Conservation (phyloP, 148 eudicot species). For the Rhododendron williamsianum region DNA sequence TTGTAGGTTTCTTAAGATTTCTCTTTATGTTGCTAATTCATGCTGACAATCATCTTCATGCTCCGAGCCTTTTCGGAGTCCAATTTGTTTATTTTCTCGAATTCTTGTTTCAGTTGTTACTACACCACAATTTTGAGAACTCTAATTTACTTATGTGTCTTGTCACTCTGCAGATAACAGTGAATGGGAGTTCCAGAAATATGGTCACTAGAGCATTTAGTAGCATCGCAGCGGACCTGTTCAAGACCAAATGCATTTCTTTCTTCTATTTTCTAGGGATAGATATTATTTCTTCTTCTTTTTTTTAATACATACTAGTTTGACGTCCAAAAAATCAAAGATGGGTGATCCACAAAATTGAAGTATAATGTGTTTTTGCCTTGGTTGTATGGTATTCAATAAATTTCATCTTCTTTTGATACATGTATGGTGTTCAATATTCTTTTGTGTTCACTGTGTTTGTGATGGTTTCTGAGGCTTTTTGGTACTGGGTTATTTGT, state of each 20-base stretch:
- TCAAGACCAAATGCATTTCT: neutral
- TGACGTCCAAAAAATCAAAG: too few relatives aligned
- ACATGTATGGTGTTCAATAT: too few relatives aligned
- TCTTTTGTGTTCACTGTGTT: too few relatives aligned
- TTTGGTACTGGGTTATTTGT: too few relatives aligned
- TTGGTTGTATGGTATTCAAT: too few relatives aligned
- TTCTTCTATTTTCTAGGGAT: neutral
- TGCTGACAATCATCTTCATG: neutral
- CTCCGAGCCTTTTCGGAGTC: neutral
- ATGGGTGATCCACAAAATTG: too few relatives aligned
- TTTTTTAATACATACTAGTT: too few relatives aligned
- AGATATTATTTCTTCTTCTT: neutral
- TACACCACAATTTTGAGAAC: too few relatives aligned
- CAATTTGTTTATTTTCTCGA: neutral
- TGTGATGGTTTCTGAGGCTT: too few relatives aligned
- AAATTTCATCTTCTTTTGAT: too few relatives aligned
- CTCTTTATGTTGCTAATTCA: neutral
- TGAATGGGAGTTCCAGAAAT: slow-evolving; percentile 82
- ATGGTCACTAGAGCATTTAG: slow-evolving; percentile 48
- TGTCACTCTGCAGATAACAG: slow-evolving; percentile 43
- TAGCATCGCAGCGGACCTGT: neutral
- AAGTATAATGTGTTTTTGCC: too few relatives aligned
- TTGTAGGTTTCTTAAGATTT: neutral
- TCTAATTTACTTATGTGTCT: neutral
- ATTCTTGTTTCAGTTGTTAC: neutral